Evolutionary conservation across 2,329 filamentous ascomycete genomes (phyloP), one percentile per base, ranked within the genome.

Genomic region (Hypomyces perniciosus): DNA sequence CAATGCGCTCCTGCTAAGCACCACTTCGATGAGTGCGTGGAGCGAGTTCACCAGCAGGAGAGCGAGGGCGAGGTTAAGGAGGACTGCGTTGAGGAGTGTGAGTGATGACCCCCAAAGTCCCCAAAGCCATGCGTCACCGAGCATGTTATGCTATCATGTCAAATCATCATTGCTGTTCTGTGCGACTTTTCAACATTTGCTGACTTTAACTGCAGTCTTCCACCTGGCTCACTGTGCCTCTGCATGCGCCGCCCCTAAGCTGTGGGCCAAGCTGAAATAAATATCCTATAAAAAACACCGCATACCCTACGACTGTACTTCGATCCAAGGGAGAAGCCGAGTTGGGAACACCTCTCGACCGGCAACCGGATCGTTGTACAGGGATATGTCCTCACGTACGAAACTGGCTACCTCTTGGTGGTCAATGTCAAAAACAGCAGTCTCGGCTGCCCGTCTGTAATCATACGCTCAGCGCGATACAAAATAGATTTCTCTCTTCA

Each of bases 41-140:
- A 96, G 82, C 90, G 93, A 65, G 93, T 99, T 62, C 65, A 70
- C 52, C 60, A 70, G 61, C 68, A 71, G 57, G 83, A 90, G 65
- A 81, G 86, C 62, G 80, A 85, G 58, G 83, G 86, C 62, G 85
- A 77, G 50, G 76, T 85, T 63, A 84, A 88, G 65, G 93, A 99
- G 81, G 91, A 97, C 78, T 99, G 93, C 66, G 90, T 97, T 61
- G 93, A 99, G 80, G 93, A 99, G 80, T 99, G 93, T 97, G 86
- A 74, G 91, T 83, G 48, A 10, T n/a, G 9, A 30, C 26, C 8
- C 12, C 40, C 8, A 3, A 6, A 13, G 10, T 8, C 40, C 34
- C 29, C 30, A 38, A 12, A 12, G 12, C 37, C 42, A 28, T 26
- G 28, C 7, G n/a, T 31, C 20, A 3, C 20, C 20, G 20, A 30